Evolutionary conservation across 164 flowering plant species (phyloP), one percentile per base, ranked within the genome.

Genomic region (Santalum album): DNA sequence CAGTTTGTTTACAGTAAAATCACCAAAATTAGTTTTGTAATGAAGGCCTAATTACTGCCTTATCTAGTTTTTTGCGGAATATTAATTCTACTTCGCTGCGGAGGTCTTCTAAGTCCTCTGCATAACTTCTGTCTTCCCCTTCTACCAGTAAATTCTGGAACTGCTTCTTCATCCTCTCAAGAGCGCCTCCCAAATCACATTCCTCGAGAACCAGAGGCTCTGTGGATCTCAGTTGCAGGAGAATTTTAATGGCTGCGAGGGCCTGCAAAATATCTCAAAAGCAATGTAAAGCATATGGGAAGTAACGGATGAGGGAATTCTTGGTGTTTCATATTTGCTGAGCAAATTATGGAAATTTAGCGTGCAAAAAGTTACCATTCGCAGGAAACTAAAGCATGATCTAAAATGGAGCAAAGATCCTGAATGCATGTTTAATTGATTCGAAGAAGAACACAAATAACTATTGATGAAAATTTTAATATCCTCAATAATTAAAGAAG

Each of bases 31-130:
- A 47, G 12, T 29, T 9, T 29, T 9, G 6, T 3, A 4, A 29
- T 29, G 9, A 18, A 9, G 16, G 26, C 17, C 1, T 51, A 35
- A 44, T 14, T 47, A 55, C 44, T 65, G 73, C 86, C 75, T 78
- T 65, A 48, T 70, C 80, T 43, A 85, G 74, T 71, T 81, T 87
- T 56, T 49, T 45, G 39, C 51, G 73, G 65, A 74, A 91, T 60
- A 76, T 47, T 14, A 25, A 56, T 57, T 86, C 84, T 62, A 92
- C 95, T 69, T 92, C 92, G 51, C 51, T 67, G 3, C 90, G 71
- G 14, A 92, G 87, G 59, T 29, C 62, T 73, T 88, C 98, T 55
- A 92, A 55, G 35, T 84, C 95, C 52, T 59, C 48, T 0, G 65
- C 84, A 60, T 75, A 84, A 38, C 83, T 96, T 54, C 64, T 74